Evolutionary conservation across 1,284 basidiomycete genomes (phyloP).

Genomic region (Laetiporus sulphureus): DNA sequence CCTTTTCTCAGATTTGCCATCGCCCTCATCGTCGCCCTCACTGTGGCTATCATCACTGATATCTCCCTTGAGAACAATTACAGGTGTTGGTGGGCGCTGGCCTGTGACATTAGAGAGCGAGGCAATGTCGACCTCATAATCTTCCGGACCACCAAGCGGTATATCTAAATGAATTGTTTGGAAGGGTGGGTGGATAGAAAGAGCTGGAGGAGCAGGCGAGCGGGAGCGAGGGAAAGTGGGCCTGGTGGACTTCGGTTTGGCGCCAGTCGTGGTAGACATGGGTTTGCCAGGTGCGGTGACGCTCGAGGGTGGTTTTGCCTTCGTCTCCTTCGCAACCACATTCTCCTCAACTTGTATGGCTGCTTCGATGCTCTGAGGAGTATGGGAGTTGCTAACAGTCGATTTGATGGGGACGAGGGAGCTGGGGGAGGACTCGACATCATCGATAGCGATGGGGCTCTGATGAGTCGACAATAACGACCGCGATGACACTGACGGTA

Average conservation of each 20-base stretch:
- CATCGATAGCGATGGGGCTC: slow-evolving; percentile 22
- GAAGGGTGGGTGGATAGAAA: slow-evolving; percentile 44
- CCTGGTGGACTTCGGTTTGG: slow-evolving; percentile 40
- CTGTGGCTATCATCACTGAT: slow-evolving; percentile 47
- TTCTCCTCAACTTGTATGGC: slow-evolving; percentile 9
- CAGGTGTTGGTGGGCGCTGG: slow-evolving; percentile 53
- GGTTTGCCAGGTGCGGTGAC: slow-evolving; percentile 19
- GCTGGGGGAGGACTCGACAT: slow-evolving; percentile 10
- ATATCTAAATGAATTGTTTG: slow-evolving; percentile 67
- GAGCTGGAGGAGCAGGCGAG: slow-evolving; percentile 51
- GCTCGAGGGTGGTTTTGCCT: slow-evolving; percentile 22
- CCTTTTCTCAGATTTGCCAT: slow-evolving; percentile 28
- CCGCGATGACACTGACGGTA: slow-evolving; percentile 9
- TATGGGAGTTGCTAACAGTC: slow-evolving; percentile 5
- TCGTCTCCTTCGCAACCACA: slow-evolving; percentile 14
- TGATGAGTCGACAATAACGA: slow-evolving; percentile 23
- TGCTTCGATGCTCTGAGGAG: slow-evolving; percentile 7
- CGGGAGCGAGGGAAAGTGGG: slow-evolving; percentile 43
- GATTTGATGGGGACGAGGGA: slow-evolving; percentile 8
- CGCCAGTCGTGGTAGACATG: slow-evolving; percentile 17
- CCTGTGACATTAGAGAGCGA: slow-evolving; percentile 55
- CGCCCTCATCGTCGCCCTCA: slow-evolving; percentile 40
- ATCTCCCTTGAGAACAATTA: slow-evolving; percentile 34
- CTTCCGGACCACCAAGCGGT: slow-evolving; percentile 59
- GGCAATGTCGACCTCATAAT: slow-evolving; percentile 66